Evolutionary conservation across 768 basidiomycete genomes (phyloP).

Genomic region (Termitomyces sp.): DNA sequence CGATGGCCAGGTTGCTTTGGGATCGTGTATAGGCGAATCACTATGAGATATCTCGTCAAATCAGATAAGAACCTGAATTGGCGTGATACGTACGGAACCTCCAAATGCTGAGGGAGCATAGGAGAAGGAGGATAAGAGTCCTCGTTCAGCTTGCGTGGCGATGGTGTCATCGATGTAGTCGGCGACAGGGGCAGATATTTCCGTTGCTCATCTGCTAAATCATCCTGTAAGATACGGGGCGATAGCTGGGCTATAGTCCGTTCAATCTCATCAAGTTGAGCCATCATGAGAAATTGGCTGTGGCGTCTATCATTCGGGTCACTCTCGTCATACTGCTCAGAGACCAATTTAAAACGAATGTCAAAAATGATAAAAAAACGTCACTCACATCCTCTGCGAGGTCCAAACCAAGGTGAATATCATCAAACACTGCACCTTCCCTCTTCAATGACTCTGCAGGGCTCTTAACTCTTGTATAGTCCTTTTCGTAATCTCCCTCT

Average conservation of each 20-base stretch:
- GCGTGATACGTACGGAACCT: constrained; percentile 15
- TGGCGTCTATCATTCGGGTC: constrained; percentile 71
- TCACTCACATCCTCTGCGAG: constrained; percentile 37
- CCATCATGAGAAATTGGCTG: constrained; percentile 71
- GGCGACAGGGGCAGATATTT: constrained; percentile 24
- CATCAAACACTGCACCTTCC: constrained; percentile 45
- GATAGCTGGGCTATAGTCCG: constrained; percentile 66
- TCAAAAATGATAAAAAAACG: neutral
- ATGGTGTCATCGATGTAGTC: constrained; percentile 23
- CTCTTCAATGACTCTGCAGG: constrained; percentile 39
- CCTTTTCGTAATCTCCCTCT: constrained; percentile 38
- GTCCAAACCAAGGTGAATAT: constrained; percentile 41
- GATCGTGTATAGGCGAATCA: constrained; percentile 11
- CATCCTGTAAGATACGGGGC: constrained; percentile 42
- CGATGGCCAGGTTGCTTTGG: constrained; percentile 31
- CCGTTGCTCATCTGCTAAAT: constrained; percentile 33
- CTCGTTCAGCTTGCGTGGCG: constrained; percentile 17
- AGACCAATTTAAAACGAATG: constrained; percentile 11
- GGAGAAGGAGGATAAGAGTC: constrained; percentile 34
- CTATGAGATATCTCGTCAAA: constrained; percentile 6
- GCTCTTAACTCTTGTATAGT: constrained; percentile 24
- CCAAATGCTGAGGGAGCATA: constrained; percentile 26
- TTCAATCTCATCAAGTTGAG: constrained; percentile 77
- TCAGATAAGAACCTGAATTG: constrained; percentile 4
- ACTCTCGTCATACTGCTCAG: constrained; percentile 53